phyloP scores from a whole-genome alignment of 306 rosid species.

The Abrus pulchellus region DNA sequence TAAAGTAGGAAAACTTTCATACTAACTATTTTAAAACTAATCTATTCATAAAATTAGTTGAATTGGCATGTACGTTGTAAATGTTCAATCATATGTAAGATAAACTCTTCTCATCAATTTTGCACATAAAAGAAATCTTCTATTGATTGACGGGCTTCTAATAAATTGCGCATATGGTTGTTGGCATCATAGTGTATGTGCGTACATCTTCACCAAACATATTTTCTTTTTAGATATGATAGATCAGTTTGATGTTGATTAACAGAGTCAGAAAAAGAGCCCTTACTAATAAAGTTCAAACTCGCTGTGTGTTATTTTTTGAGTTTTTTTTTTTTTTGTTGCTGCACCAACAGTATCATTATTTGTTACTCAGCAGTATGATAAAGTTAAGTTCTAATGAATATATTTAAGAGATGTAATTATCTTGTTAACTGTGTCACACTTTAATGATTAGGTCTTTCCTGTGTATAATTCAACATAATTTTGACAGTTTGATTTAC shows the following conservation, averaged over 20 bases:
- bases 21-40: background rate
- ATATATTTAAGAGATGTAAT: no score
- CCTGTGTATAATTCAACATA: background rate
- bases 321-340: background rate
- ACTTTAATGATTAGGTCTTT: no score
- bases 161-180: constrained; percentile 17
- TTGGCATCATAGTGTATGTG: background rate
- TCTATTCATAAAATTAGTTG: background rate
- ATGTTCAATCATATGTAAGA: background rate
- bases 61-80: background rate
- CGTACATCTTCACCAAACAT: background rate
- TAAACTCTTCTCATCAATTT: background rate
- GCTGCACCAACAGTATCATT: no score
- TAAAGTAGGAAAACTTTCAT: background rate
- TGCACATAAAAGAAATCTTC: constrained; percentile 3
- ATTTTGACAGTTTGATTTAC: background rate
- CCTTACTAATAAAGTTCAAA: background rate
- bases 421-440: no score
- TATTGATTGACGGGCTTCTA: constrained; percentile 11
- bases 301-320: background rate
- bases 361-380: no score
- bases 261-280: background rate
- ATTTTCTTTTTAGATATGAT: background rate
- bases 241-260: constrained; percentile 9
- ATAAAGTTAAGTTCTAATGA: no score